phyloP scores from a whole-genome alignment of 768 basidiomycete genomes.

The Udeniomyces megalosporus region DNA sequence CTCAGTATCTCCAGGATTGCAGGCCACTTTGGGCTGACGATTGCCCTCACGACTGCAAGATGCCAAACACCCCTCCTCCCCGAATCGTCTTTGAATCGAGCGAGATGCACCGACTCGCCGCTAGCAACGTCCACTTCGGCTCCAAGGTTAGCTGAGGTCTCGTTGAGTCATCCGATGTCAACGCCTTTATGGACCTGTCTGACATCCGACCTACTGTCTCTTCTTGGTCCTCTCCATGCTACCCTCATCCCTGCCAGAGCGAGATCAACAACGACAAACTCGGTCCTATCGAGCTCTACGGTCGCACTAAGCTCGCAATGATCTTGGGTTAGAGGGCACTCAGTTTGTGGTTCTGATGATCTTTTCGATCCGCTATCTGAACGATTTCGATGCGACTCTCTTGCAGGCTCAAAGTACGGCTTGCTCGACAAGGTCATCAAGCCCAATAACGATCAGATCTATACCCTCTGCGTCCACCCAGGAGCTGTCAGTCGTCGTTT shows the following conservation, averaged over 20 bases:
- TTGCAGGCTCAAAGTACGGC: too few species aligned
- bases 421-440: constrained; percentile 28
- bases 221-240: background rate
- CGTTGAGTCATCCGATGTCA: background rate
- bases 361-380: too few species aligned
- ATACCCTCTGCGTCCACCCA: constrained; percentile 26
- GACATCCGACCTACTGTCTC: background rate
- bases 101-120: constrained; percentile 32
- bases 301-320: constrained; percentile 34
- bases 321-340: constrained; percentile 33
- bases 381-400: too few species aligned
- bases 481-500: constrained; percentile 3
- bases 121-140: constrained; percentile 28
- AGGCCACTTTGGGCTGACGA: too few species aligned
- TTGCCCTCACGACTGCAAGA: too few species aligned
- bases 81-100: constrained; percentile 34
- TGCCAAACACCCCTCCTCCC: constrained; percentile 22
- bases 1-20: too few species aligned
- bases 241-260: too few species aligned
- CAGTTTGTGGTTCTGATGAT: too few species aligned
- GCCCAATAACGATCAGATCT: constrained; percentile 26
- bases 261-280: constrained; percentile 8
- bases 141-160: constrained; percentile 27
- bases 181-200: too few species aligned
- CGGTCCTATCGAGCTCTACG: constrained; percentile 26